These are phyloP conservation scores for Macrophomina pseudophaseolina DNA, from an alignment of 2,329 filamentous ascomycete species.

Conservation along the genomic window DNA sequence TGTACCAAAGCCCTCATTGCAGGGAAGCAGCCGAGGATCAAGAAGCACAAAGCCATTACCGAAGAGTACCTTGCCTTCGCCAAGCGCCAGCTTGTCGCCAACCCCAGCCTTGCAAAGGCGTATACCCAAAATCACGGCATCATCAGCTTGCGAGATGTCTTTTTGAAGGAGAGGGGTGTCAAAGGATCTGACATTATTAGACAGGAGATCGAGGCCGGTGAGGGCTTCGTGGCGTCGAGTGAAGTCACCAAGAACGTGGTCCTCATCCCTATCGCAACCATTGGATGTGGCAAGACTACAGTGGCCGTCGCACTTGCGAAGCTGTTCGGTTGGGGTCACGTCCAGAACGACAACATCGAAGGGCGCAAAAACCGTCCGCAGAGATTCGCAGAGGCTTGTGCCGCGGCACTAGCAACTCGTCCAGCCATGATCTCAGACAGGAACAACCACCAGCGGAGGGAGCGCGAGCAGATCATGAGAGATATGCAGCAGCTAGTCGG, in stretches of 20 bases:
- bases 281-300: slow-evolving; percentile 97
- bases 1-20: slow-evolving; percentile 88
- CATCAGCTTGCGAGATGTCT: slow-evolving; percentile 86
- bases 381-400: slow-evolving; percentile 74
- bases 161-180: slow-evolving; percentile 79
- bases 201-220: slow-evolving; percentile 65
- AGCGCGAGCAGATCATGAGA: slow-evolving; percentile 83
- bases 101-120: slow-evolving; percentile 69
- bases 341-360: slow-evolving; percentile 96
- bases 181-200: slow-evolving; percentile 89
- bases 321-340: slow-evolving; percentile 88
- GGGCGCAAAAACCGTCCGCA: slow-evolving; percentile 75
- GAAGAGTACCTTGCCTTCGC: slow-evolving; percentile 89
- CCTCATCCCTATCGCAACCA: slow-evolving; percentile 88
- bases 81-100: slow-evolving; percentile 70
- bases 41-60: slow-evolving; percentile 88
- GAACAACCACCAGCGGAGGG: slow-evolving; percentile 89
- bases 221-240: slow-evolving; percentile 52
- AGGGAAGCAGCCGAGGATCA: slow-evolving; percentile 74
- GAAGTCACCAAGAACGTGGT: slow-evolving; percentile 72
- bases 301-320: slow-evolving; percentile 79
- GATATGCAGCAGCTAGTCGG: slow-evolving; percentile 71
- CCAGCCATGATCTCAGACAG: slow-evolving; percentile 87
- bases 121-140: slow-evolving; percentile 95
- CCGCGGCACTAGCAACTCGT: slow-evolving; percentile 66